These are phyloP conservation scores for Polyplosphaeria fusca DNA, from an alignment of 495 filamentous ascomycete genomes.

Conservation along the genomic window DNA sequence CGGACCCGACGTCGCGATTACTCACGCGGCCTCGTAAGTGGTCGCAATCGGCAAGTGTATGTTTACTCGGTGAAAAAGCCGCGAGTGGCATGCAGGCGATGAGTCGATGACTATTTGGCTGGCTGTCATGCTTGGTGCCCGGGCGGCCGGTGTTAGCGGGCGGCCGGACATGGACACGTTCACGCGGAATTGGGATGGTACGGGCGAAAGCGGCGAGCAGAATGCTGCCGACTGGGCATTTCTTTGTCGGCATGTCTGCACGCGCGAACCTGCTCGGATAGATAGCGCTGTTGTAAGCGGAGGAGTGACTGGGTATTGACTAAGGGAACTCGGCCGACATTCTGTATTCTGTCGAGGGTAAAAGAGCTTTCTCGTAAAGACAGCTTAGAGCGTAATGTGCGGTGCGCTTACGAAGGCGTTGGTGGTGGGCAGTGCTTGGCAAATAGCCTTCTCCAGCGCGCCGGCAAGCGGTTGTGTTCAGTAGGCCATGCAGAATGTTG, in stretches of 20 bases:
- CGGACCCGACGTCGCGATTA: not conserved
- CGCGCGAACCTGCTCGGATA: too few species aligned
- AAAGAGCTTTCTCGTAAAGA: not conserved
- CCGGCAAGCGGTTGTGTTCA: not conserved
- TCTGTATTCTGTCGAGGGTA: not conserved
- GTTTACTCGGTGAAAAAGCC: not conserved
- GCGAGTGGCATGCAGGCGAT: not conserved
- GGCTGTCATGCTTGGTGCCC: too few species aligned
- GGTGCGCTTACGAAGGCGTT: not conserved
- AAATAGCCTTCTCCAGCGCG: not conserved
- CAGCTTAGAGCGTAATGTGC: not conserved
- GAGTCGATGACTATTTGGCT: too few species aligned
- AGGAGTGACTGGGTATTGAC: too few species aligned
- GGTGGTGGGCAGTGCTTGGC: not conserved
- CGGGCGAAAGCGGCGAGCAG: too few species aligned
- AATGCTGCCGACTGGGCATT: too few species aligned
- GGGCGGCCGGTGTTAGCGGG: too few species aligned
- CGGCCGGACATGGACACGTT: too few species aligned
- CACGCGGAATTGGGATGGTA: too few species aligned
- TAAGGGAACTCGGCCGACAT: not conserved
- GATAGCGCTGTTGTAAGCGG: too few species aligned
- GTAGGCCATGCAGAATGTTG: constrained; percentile 13
- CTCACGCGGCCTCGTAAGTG: not conserved
- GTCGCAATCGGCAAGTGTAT: not conserved
- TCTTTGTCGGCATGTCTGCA: too few species aligned